Percentiles rank a stretch among this genome's conserved stretches.
phyloP scores from a whole-genome alignment of 257 asterid species.

The Solanum gracilifrons region DNA sequence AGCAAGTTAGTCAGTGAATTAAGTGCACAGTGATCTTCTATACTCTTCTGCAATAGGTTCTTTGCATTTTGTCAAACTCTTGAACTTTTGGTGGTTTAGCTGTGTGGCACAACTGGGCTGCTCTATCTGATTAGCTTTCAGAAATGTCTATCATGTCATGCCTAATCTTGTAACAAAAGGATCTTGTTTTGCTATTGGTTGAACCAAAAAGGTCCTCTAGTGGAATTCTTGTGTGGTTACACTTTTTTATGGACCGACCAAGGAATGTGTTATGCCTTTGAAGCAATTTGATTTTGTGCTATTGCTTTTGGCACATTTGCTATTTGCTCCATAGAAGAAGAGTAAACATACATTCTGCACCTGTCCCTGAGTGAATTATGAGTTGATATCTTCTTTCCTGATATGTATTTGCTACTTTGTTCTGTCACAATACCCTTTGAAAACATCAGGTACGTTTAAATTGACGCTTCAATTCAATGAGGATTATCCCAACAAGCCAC shows the following conservation, averaged over 20 bases:
- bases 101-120: not conserved
- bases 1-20: not conserved
- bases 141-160: not conserved
- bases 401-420: not conserved
- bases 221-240: not conserved
- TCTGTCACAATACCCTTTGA: conserved; percentile 9
- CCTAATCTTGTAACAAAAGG: not conserved
- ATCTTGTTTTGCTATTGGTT: not conserved
- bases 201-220: not conserved
- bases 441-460: conserved; percentile 54
- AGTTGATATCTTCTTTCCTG: not conserved
- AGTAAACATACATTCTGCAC: not conserved
- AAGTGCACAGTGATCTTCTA: not conserved
- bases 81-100: not conserved
- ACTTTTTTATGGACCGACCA: not conserved
- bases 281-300: not conserved
- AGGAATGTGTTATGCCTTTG: not conserved
- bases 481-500: conserved; percentile 82
- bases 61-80: not conserved
- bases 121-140: not conserved
- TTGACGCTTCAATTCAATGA: conserved; percentile 63
- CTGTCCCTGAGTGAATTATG: not conserved
- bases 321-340: not conserved
- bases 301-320: not conserved
- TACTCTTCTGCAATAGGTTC: not conserved